Evolutionary conservation across 192 early-diverging fungal genomes (phyloP), one percentile per base, ranked within the genome.

Genomic region (Diversispora epigaea): DNA sequence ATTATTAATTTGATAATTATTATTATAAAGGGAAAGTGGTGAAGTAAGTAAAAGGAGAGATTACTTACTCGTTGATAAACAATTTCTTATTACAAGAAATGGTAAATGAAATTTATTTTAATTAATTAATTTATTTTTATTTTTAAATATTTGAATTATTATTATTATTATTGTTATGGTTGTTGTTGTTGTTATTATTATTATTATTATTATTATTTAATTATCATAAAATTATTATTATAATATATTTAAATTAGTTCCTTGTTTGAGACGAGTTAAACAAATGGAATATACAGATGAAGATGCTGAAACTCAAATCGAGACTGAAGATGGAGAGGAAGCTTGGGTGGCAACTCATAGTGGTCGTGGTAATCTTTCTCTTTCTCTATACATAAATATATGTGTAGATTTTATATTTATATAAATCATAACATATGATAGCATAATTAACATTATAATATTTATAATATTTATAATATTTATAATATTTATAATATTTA

Each of bases 41-140:
- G 79, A 86, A 77, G 76, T 86, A 14, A 85, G 85, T 75, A 98
- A 98, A 85, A 89, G 88, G 55, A 86, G 92, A 71, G 92, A 93
- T 68, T 95, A 94, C 79, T 79, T 96, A 67, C 88, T 88, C 8
- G 82, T 84, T 21, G 93, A 96, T 81, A 95, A 96, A 84, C 95
- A 96, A 79, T 99, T 95, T 78, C 84, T 99, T 78, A 91, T 97
- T 44, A 99, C 96, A 43, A 86, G 93, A 75, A 97, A 96, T 80
- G 92, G 87, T 88, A 82, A 32, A 32, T 47, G 64, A 69, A 50
- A 40, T 69, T 15, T 15, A 39, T 15, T 9, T 60, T 7, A 12
- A 32, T 41, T 10, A 62, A 12, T 62, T 15, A 32, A 6, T 11
- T 32, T 12, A 62, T 39, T 19, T 41, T 40, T 62, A 15, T 4